Evolutionary conservation across 2,329 filamentous ascomycete genomes (phyloP), one percentile per base, ranked within the genome.

Genomic region (Setomelanomma holmii): DNA sequence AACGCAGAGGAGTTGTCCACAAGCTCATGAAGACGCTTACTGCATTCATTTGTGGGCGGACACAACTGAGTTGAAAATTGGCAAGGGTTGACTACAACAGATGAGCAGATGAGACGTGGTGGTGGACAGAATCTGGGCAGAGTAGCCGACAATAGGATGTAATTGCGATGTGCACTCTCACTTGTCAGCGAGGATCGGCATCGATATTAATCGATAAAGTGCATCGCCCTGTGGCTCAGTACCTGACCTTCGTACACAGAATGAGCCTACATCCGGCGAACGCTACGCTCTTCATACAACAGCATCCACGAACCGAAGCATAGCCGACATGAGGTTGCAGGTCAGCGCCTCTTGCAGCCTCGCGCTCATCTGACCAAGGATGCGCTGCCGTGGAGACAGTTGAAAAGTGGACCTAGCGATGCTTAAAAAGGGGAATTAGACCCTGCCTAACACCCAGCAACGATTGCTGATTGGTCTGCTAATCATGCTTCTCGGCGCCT

Each of bases 381-480:
- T 52, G 49, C 44, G 51, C 51, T 58, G 51, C 53, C 48, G 45
- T 53, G 56, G 53, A 53, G 51, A 60, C 55, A 47, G 40, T 23
- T 48, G 22, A 33, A 40, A 47, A 45, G 27, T 35, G 51, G 51
- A 23, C 62, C 49, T 54, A 58, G 58, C 49, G 45, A 51, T 63
- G 64, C 61, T 66, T 69, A 68, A 65, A 69, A 67, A 70, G 67
- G 68, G 68, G 69, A 72, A 71, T 70, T 53, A 60, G 61, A 54
- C 52, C 40, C 43, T 45, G 36, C 20, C 54, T 55, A 49, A 22
- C 40, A 20, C 35, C 17, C n/a, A 30, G 27, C 39, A 27, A 23
- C 24, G 14, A 14, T 3, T 1, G 8, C 30, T 66, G 60, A 72
- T 72, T 71, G 63, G 69, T 40, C 55, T 51, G 51, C 47, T 58